Evolutionary conservation across 768 basidiomycete genomes (phyloP).

Genomic region (Leccinum incarnatum): DNA sequence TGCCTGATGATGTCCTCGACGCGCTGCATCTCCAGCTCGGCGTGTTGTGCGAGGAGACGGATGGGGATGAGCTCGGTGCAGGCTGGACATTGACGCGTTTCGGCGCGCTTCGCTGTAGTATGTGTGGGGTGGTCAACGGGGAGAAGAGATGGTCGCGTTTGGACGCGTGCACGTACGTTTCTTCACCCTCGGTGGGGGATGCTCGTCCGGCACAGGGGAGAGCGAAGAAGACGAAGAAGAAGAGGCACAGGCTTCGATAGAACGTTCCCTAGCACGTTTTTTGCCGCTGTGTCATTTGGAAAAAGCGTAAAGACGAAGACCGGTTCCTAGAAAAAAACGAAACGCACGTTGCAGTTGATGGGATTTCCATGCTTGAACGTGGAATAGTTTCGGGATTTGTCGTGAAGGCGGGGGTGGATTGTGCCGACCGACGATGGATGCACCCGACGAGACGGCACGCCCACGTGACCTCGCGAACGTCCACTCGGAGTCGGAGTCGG

Average conservation of each 20-base stretch:
- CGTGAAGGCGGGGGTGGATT: slow-evolving; percentile 11
- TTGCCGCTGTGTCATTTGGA: slow-evolving; percentile 39
- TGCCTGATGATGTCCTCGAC: slow-evolving; percentile 64
- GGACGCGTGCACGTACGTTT: slow-evolving; percentile 40
- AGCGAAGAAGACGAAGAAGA: slow-evolving; percentile 33
- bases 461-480: neutral
- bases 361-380: slow-evolving; percentile 7
- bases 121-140: neutral
- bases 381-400: neutral
- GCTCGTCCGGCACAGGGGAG: slow-evolving; percentile 33
- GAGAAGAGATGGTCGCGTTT: neutral
- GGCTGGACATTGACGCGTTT: slow-evolving; percentile 72
- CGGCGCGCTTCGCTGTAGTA: slow-evolving; percentile 61
- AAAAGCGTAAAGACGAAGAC: neutral
- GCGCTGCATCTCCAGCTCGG: slow-evolving; percentile 63
- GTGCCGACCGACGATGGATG: slow-evolving; percentile 13
- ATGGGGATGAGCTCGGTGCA: slow-evolving; percentile 72
- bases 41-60: slow-evolving; percentile 64
- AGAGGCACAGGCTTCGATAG: slow-evolving; percentile 10
- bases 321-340: neutral
- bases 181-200: slow-evolving; percentile 38
- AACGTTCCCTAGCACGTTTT: slow-evolving; percentile 41
- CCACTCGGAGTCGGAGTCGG: no score
- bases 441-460: neutral
- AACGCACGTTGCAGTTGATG: slow-evolving; percentile 28